Evolutionary conservation across 169 alveolate species (phyloP), one percentile per base, ranked within the genome.

Genomic region (Babesia sp.): DNA sequence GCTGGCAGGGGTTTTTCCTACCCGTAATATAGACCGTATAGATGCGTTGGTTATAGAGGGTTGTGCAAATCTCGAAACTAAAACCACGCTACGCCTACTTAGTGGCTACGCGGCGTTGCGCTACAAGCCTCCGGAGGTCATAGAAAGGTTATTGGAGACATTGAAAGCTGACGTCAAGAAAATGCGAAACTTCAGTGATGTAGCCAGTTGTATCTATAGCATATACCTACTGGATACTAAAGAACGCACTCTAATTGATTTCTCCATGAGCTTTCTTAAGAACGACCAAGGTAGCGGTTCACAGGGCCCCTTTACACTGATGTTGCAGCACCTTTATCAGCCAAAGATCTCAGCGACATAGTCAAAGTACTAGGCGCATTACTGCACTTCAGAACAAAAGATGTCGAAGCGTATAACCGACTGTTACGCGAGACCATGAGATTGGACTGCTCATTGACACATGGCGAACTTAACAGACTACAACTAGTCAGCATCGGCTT

Each of bases 1-100:
- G 48, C 1, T 18, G 28, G 22, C 64, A 31, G 74, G 74, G 12
- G 51, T 64, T 4, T 64, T 64, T 42, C 61, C 74, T n/a, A 12
- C 74, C 33, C 44, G 26, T 29, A 33, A 31, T 26, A 48, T 48
- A 16, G 44, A 64, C 9, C 12, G 31, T 20, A 64, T 64, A 44
- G 63, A 64, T 46, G 48, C 8, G 26, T 18, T 48, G 4, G 50
- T 64, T 7, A 2, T 1, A 3, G 31, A 2, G 0, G 36, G 39
- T 0, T 44, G 2, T 41, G 8, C 39, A 22, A 28, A 26, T 26
- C 1, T 29, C 24, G 31, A 29, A 8, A 34, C 9, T 14, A 2
- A 11, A 3, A 48, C 59, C 2, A 46, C 26, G 22, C 11, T 45
- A 9, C 14, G 54, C 24, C 12, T 64, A 1, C 44, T 64, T 7